phyloP scores from a whole-genome alignment of 441 rosid species.

The Eutrema salsugineum region DNA sequence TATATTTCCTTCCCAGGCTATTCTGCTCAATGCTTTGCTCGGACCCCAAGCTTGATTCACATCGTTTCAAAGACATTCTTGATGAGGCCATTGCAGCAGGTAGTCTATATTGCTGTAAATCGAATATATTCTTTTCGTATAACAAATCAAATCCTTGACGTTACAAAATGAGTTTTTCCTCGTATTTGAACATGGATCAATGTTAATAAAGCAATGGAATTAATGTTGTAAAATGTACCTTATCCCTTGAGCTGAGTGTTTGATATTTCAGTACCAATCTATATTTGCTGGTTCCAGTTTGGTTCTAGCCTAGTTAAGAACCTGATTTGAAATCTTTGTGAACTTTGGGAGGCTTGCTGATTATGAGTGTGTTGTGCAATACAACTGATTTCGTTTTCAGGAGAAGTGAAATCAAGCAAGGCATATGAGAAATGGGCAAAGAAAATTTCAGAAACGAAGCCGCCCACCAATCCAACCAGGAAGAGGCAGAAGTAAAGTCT shows the following conservation, averaged over 20 bases:
- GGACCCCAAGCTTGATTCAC: constrained; percentile 76
- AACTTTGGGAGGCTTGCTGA: not conserved
- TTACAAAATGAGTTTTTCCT: not conserved
- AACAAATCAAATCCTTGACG: not conserved
- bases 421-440: constrained; percentile 71
- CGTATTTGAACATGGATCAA: not conserved
- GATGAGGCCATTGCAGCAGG: constrained; percentile 69
- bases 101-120: constrained; percentile 14
- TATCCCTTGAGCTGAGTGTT: not conserved
- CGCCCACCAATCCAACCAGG: constrained; percentile 55
- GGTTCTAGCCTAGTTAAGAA: not conserved
- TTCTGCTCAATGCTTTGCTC: constrained; percentile 88
- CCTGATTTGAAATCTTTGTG: not conserved
- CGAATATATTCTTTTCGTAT: not conserved
- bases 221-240: not conserved
- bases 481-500: constrained; percentile 53
- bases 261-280: not conserved
- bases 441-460: constrained; percentile 52
- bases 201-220: not conserved
- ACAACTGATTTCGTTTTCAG: constrained; percentile 24
- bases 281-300: not conserved
- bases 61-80: constrained; percentile 68
- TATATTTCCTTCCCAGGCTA: constrained; percentile 36
- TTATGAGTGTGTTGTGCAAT: not conserved
- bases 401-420: constrained; percentile 59